Evolutionary conservation across 2,329 filamentous ascomycete species (phyloP).

Genomic region (Colletotrichum chlorophyti): DNA sequence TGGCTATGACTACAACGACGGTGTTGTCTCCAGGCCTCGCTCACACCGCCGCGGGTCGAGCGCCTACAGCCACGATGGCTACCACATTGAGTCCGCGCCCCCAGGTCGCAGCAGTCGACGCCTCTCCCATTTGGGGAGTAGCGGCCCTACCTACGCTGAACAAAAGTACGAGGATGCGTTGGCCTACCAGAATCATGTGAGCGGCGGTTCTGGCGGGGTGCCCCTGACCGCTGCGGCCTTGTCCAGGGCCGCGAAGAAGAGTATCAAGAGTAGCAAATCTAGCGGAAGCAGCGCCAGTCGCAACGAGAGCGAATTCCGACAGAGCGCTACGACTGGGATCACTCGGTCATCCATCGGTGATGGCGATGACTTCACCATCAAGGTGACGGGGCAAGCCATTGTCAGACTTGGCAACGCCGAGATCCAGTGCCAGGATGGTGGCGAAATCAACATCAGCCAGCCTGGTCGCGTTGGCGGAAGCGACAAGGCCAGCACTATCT

Average conservation of each 20-base stretch:
- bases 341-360: conserved; percentile 56
- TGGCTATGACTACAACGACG: conserved; percentile 40
- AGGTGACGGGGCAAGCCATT: conserved; percentile 61
- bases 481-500: conserved; percentile 58
- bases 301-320: conserved; percentile 69
- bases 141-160: conserved; percentile 43
- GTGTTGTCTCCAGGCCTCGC: conserved; percentile 41
- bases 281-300: conserved; percentile 66
- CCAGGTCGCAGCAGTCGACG: conserved; percentile 39
- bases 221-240: conserved; percentile 64
- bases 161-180: conserved; percentile 51
- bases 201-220: conserved; percentile 49
- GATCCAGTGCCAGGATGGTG: conserved; percentile 65
- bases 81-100: conserved; percentile 48
- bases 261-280: conserved; percentile 60
- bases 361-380: conserved; percentile 66
- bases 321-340: conserved; percentile 67
- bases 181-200: conserved; percentile 61
- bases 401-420: conserved; percentile 63
- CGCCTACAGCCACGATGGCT: conserved; percentile 46
- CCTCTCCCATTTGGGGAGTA: conserved; percentile 48
- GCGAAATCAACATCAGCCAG: conserved; percentile 63
- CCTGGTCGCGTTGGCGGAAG: conserved; percentile 51
- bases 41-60: conserved; percentile 37
- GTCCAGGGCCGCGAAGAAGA: conserved; percentile 54